phyloP scores from a whole-genome alignment of 2,329 filamentous ascomycete genomes.

The Colletotrichum australisinense region DNA sequence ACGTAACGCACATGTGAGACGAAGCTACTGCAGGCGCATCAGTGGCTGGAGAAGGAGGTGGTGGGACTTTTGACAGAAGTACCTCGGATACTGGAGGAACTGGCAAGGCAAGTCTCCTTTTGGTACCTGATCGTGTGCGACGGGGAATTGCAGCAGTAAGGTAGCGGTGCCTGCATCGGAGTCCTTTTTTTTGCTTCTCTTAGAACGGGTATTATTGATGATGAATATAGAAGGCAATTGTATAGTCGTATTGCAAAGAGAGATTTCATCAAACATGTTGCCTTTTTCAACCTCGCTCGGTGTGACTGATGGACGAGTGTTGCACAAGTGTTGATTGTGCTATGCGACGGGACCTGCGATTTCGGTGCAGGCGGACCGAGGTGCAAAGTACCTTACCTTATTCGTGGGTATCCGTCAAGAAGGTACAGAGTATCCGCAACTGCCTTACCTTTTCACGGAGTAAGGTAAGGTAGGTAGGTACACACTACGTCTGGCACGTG shows the following conservation, averaged over 20 bases:
- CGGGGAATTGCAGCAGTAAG: background rate
- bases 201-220: background rate
- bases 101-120: background rate
- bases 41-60: background rate
- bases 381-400: too few relatives aligned
- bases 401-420: too few relatives aligned
- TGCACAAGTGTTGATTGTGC: background rate
- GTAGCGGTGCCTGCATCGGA: background rate
- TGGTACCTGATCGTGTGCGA: background rate
- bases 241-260: background rate
- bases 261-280: background rate
- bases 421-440: background rate
- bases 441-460: background rate
- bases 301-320: background rate
- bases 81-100: slow-evolving; percentile 11
- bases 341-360: background rate
- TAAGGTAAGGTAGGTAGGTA: too few relatives aligned
- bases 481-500: too few relatives aligned
- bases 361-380: too few relatives aligned
- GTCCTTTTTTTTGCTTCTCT: background rate
- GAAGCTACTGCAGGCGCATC: background rate
- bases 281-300: background rate
- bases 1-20: slow-evolving; percentile 21
- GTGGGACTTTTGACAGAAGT: slow-evolving; percentile 15
- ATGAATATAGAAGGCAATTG: background rate